A percentile compares a stretch with the other conserved stretches of the same genome.
Conservation (phyloP, 2,329 filamentous ascomycete genomes). For the Talaromyces sp. region DNA sequence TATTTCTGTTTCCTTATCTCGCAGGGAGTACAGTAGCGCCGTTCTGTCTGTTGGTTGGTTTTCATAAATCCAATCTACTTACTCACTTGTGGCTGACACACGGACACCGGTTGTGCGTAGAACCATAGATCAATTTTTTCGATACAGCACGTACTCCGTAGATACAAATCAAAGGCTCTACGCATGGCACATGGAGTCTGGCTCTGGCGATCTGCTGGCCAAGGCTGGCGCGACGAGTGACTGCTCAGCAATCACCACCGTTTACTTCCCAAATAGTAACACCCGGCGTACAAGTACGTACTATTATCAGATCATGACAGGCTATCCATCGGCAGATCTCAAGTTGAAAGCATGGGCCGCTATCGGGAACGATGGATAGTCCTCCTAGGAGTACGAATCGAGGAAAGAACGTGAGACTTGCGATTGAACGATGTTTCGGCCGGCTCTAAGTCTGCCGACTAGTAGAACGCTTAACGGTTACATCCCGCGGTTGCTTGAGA, state of each 20-base stretch:
- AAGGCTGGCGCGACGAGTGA: conserved; percentile 24
- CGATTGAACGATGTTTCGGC: conserved; percentile 30
- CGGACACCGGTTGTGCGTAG: background rate
- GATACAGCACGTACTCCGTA: background rate
- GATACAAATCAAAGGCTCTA: conserved; percentile 2
- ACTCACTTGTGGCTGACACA: background rate
- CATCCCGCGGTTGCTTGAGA: too few species aligned
- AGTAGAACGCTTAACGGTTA: conserved; percentile 28
- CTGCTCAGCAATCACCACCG: conserved; percentile 23
- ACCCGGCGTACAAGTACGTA: conserved; percentile 47
- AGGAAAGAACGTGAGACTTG: conserved; percentile 32
- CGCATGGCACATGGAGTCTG: conserved; percentile 8
- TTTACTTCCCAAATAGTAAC: conserved; percentile 42
- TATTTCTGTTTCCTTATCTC: background rate
- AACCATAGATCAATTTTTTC: background rate
- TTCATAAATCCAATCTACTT: background rate
- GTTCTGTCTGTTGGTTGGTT: background rate
- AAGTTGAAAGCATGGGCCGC: conserved; percentile 39
- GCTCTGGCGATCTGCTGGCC: conserved; percentile 20
- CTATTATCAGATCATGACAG: conserved; percentile 44
- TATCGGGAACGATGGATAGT: conserved; percentile 25
- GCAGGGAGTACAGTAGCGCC: background rate
- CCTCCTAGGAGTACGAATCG: conserved; percentile 31
- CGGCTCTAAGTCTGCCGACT: conserved; percentile 29
- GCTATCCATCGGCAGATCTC: conserved; percentile 31